A percentile compares a stretch with the other conserved stretches of the same genome.
These are phyloP conservation scores for Paratrimastix pyriformis DNA, from an alignment of 78 protist genomes.

Conservation along the genomic window DNA sequence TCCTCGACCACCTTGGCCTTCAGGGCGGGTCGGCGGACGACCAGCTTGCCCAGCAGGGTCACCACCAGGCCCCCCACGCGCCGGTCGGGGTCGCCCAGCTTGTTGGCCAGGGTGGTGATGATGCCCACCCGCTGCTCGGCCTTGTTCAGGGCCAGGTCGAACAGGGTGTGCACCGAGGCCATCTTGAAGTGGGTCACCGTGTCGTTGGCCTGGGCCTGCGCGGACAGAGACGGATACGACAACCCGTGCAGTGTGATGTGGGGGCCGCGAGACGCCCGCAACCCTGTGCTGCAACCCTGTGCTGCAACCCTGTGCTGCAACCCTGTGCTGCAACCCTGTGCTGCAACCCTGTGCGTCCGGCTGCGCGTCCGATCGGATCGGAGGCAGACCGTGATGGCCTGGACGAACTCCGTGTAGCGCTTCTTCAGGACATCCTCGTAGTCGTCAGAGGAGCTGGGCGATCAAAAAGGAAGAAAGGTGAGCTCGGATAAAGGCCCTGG, in stretches of 20 bases:
- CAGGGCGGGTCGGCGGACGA: neutral
- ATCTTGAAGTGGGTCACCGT: neutral
- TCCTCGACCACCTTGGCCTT: neutral
- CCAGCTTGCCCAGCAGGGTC: constrained; percentile 6
- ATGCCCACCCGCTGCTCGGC: neutral
- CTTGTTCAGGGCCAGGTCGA: neutral
- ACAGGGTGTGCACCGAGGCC: neutral
- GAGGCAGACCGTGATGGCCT: neutral
- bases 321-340: too few species aligned
- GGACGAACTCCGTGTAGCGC: neutral
- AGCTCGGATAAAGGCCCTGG: too few species aligned
- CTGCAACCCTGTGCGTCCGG: too few species aligned
- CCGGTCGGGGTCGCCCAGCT: constrained; percentile 8
- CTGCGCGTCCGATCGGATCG: too few species aligned
- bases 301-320: too few species aligned
- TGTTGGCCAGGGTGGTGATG: neutral
- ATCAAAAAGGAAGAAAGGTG: too few species aligned
- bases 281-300: too few species aligned
- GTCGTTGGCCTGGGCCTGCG: too few species aligned
- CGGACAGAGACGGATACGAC: too few species aligned
- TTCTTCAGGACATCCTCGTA: neutral
- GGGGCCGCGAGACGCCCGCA: too few species aligned
- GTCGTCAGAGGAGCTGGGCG: too few species aligned
- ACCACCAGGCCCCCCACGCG: neutral
- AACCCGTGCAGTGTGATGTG: too few species aligned